Evolutionary conservation across 768 basidiomycete species (phyloP).

Genomic region (Lactarius tabidus): DNA sequence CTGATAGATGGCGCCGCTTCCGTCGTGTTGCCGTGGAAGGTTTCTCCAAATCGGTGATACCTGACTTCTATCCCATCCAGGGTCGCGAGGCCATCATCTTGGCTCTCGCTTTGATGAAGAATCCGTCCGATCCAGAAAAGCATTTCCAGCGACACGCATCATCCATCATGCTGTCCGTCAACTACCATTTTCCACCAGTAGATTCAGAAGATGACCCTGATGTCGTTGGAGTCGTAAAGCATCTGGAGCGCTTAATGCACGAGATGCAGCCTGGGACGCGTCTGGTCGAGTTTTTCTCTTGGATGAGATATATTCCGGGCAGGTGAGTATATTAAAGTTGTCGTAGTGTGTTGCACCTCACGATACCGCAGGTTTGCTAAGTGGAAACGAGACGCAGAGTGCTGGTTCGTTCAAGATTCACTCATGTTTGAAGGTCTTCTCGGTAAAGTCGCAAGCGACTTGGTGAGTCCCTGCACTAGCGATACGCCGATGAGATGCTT

Average conservation of each 20-base stretch:
- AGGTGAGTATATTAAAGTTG: background rate
- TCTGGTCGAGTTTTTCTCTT: background rate
- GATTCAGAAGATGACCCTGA: conserved; percentile 13
- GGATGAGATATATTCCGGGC: conserved; percentile 2
- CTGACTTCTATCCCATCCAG: conserved; percentile 30
- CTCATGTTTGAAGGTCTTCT: conserved; percentile 9
- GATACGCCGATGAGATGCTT: background rate
- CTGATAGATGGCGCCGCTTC: conserved; percentile 27
- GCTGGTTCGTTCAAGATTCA: conserved; percentile 9
- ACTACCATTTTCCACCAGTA: conserved; percentile 3
- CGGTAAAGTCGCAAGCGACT: background rate
- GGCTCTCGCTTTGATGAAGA: conserved; percentile 27
- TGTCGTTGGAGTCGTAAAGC: background rate
- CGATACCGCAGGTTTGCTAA: background rate
- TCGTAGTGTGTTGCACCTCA: background rate
- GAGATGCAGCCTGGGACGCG: background rate
- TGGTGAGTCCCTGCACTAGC: background rate
- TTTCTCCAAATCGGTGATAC: conserved; percentile 29
- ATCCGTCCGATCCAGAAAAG: conserved; percentile 27
- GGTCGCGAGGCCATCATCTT: conserved; percentile 30
- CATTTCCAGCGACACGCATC: conserved; percentile 27
- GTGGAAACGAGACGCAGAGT: conserved; percentile 19
- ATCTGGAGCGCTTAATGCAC: background rate
- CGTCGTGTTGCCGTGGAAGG: conserved; percentile 27
- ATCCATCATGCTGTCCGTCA: conserved; percentile 28